phyloP scores from a whole-genome alignment of 176 grass and related monocot genomes.

The Coix lacrymajobi region DNA sequence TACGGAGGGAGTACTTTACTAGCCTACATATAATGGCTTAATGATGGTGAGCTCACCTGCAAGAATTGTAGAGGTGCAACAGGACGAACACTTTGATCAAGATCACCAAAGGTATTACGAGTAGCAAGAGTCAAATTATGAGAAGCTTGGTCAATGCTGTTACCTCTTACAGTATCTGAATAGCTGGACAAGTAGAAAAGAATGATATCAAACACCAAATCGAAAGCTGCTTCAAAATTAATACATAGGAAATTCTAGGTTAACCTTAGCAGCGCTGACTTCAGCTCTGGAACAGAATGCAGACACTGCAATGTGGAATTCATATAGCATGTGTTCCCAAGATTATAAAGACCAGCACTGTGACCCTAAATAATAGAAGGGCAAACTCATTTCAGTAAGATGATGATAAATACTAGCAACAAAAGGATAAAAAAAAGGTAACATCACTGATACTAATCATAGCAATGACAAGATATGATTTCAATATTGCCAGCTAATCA shows the following conservation, averaged over 20 bases:
- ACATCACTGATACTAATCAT: neutral
- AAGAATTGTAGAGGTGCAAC: conserved; percentile 94
- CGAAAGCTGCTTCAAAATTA: neutral
- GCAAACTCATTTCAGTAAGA: conserved; percentile 7
- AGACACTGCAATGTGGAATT: conserved; percentile 98
- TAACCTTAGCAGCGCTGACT: conserved; percentile 86
- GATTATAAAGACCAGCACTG: conserved; percentile 93
- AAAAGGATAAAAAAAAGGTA: neutral
- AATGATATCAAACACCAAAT: conserved; percentile 25
- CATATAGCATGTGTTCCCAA: conserved; percentile 99
- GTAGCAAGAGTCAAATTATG: conserved; percentile 90
- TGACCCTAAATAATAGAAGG: conserved; percentile 59
- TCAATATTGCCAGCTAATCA: conserved; percentile 3
- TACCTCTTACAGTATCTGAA: conserved; percentile 76
- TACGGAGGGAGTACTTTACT: no score
- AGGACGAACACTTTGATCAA: conserved; percentile 77
- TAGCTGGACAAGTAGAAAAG: conserved; percentile 48
- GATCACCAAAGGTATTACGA: conserved; percentile 88
- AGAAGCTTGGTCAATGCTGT: conserved; percentile 76
- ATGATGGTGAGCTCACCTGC: conserved; percentile 49
- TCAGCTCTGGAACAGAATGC: conserved; percentile 95
- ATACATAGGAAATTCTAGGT: neutral
- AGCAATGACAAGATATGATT: neutral
- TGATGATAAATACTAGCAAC: neutral
- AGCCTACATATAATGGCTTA: neutral